Percentiles rank a stretch among this genome's conserved stretches.
phyloP scores from a whole-genome alignment of 192 early-diverging fungal genomes.

The Spizellomyces punctatus region DNA sequence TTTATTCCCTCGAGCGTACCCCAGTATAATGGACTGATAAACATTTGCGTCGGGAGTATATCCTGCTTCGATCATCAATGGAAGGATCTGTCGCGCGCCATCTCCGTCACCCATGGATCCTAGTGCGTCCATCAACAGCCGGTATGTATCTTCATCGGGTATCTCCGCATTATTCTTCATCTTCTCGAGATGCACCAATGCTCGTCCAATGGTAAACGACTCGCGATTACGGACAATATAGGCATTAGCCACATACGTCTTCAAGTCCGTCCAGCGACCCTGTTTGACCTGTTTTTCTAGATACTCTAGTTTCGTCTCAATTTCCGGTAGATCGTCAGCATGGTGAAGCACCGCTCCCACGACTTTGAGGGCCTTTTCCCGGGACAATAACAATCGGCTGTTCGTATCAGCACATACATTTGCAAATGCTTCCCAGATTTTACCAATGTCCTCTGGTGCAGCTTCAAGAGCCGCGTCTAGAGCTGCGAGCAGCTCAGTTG shows the following conservation, averaged over 20 bases:
- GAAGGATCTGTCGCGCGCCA: slow-evolving; percentile 5
- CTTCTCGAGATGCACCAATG: background rate
- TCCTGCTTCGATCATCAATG: slow-evolving; percentile 1
- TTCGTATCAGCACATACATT: slow-evolving; percentile 2
- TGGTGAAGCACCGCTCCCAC: too few species aligned
- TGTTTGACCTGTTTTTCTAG: slow-evolving; percentile 1
- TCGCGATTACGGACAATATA: slow-evolving; percentile 2
- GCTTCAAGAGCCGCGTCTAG: too few species aligned
- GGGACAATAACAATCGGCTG: background rate
- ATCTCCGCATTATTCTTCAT: slow-evolving; percentile 2
- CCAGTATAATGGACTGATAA: slow-evolving; percentile 14
- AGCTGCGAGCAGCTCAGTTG: too few species aligned
- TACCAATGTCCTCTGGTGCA: too few species aligned
- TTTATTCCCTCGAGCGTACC: slow-evolving; percentile 10
- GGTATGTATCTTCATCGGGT: slow-evolving; percentile 14
- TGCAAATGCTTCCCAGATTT: slow-evolving; percentile 1
- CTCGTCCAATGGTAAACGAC: background rate
- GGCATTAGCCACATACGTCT: slow-evolving; percentile 19
- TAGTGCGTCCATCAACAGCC: slow-evolving; percentile 15
- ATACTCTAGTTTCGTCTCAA: slow-evolving; percentile 14
- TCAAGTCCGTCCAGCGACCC: slow-evolving; percentile 8
- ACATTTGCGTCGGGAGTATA: background rate
- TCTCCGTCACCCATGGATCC: slow-evolving; percentile 14
- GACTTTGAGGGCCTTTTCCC: background rate
- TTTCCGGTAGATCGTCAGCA: slow-evolving; percentile 7